A percentile compares a stretch with the other conserved stretches of the same genome.
These are phyloP conservation scores for Clitopilus passeckerianus DNA, from an alignment of 768 basidiomycete species.

Conservation along the genomic window DNA sequence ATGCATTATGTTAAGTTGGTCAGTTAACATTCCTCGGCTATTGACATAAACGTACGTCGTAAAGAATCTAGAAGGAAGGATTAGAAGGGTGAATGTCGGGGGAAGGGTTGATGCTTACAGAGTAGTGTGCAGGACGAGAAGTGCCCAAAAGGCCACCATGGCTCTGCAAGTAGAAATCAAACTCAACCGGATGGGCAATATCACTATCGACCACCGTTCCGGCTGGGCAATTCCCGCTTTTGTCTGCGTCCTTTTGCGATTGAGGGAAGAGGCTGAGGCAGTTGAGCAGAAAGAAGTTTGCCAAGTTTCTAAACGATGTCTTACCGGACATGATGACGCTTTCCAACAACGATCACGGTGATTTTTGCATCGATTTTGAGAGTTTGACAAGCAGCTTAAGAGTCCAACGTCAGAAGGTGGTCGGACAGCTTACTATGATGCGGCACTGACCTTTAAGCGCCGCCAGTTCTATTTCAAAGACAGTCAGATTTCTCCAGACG, in stretches of 20 bases:
- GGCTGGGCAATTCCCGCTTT: constrained; percentile 69
- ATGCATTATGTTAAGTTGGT: not conserved
- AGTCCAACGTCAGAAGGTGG: constrained; percentile 6
- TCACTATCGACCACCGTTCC: constrained; percentile 76
- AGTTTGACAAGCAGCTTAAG: constrained; percentile 47
- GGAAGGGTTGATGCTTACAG: constrained; percentile 14
- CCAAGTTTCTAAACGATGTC: not conserved
- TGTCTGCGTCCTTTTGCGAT: constrained; percentile 46
- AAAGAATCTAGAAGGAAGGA: constrained; percentile 24
- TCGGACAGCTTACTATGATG: not conserved
- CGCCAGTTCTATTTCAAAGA: constrained; percentile 36
- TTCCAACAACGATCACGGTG: constrained; percentile 68
- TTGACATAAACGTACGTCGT: constrained; percentile 29
- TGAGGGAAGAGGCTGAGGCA: constrained; percentile 28
- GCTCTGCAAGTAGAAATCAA: constrained; percentile 76
- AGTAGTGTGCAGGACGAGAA: constrained; percentile 47
- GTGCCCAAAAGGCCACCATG: constrained; percentile 79
- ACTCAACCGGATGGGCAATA: constrained; percentile 67
- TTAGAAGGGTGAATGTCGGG: no score
- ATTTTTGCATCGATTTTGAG: constrained; percentile 51
- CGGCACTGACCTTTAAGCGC: constrained; percentile 39
- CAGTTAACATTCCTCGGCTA: not conserved
- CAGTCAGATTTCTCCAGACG: not conserved
- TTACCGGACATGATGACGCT: constrained; percentile 52
- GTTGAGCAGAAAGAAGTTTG: not conserved